phyloP scores from a whole-genome alignment of 23 red algal genomes.

The Cyanidium caldarium region DNA sequence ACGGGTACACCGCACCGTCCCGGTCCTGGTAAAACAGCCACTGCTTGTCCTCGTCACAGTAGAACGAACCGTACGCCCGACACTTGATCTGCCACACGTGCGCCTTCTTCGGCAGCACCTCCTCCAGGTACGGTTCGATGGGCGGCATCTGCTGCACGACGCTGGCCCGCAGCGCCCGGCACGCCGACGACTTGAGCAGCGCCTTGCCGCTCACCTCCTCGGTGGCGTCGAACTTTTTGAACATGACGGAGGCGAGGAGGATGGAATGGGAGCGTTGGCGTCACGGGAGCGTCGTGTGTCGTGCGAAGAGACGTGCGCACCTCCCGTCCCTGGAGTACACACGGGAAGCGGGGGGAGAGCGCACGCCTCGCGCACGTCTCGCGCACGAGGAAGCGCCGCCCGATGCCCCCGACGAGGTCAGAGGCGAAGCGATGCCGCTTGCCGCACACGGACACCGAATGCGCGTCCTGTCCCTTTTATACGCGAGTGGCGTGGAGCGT shows the following conservation, averaged over 20 bases:
- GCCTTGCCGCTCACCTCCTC: conserved; percentile 51
- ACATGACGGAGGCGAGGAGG: conserved; percentile 21
- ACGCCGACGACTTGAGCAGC: conserved; percentile 83
- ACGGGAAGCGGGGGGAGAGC: too few species aligned
- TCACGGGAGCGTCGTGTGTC: background rate
- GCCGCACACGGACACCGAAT: too few species aligned
- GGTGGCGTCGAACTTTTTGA: conserved; percentile 51
- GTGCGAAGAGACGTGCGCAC: too few species aligned
- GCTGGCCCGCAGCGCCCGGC: conserved; percentile 43
- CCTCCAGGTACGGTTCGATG: conserved; percentile 45
- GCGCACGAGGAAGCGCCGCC: too few species aligned
- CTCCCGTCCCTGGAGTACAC: too few species aligned
- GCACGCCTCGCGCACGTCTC: too few species aligned
- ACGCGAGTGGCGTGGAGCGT: too few species aligned
- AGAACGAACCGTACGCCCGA: conserved; percentile 28
- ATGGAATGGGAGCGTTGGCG: background rate
- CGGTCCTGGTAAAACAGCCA: conserved; percentile 52
- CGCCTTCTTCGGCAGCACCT: conserved; percentile 91
- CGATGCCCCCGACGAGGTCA: too few species aligned
- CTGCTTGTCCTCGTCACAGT: background rate
- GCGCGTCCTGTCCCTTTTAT: too few species aligned
- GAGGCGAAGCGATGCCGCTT: too few species aligned
- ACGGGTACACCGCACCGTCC: conserved; percentile 47
- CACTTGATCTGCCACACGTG: conserved; percentile 58
- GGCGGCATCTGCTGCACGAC: conserved; percentile 53